Evolutionary conservation across 2,329 filamentous ascomycete species (phyloP).

Genomic region (Xylaria sp.): DNA sequence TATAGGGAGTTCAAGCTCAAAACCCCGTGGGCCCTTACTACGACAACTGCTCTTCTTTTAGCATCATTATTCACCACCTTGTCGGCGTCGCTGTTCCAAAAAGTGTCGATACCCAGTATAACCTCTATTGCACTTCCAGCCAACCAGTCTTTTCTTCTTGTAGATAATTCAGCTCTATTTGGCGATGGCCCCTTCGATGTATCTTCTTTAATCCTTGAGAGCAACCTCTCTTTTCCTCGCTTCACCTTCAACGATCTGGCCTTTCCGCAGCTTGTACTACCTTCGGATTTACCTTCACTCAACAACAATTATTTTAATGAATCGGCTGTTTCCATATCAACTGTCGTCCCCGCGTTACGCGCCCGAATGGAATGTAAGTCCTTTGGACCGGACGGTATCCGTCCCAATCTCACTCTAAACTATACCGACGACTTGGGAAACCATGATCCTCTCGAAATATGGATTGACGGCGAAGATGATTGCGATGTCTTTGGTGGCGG

Average conservation of each 20-base stretch:
- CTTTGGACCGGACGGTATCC: not conserved
- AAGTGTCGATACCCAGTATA: not conserved
- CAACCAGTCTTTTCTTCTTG: not conserved
- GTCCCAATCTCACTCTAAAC: not conserved
- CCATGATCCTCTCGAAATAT: not conserved
- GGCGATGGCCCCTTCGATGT: not conserved
- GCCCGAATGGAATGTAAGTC: not conserved
- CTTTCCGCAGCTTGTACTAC: not conserved
- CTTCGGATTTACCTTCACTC: not conserved
- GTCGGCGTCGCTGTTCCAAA: slow-evolving; percentile 22
- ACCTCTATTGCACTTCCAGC: not conserved
- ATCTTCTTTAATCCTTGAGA: not conserved
- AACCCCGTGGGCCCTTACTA: not conserved
- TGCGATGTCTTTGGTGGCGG: not conserved
- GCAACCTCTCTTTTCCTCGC: slow-evolving; percentile 20
- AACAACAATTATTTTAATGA: not conserved
- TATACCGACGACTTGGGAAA: not conserved
- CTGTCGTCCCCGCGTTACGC: slow-evolving; percentile 7
- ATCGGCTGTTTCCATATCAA: slow-evolving; percentile 7
- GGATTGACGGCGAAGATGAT: not conserved
- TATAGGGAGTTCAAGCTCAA: not conserved
- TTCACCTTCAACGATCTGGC: slow-evolving; percentile 18
- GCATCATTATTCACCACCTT: slow-evolving; percentile 25
- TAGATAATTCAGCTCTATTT: too few species aligned
- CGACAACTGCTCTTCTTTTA: slow-evolving; percentile 7